Base-by-base conservation (phyloP, 441 rosid species). In the Raphanus hybrid region DNA sequence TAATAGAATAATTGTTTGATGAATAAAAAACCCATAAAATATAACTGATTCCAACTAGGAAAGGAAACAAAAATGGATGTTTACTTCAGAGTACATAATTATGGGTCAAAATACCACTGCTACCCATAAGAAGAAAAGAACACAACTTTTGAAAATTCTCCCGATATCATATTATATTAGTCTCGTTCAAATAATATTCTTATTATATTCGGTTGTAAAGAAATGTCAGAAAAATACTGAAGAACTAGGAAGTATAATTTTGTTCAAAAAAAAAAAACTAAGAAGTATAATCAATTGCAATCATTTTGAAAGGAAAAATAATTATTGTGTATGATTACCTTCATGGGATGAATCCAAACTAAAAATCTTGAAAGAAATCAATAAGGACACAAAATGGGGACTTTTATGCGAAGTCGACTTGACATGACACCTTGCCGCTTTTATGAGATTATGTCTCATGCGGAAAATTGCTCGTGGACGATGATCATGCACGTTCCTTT, bases 401-500 rank as follows among this genome's bases (percentile, higher is more conserved):
- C 57, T 52, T 52, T 52, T 52, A 52, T 20, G 20, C 8, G 62
- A 57, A 8, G 29, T 18, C 5, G 61, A 57, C 61, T 18, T 18
- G 11, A 8, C 12, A 18, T 16, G 11, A 8, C 12, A 18, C 62
- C 62, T 57, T 9, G 20, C 62, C 62, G 32, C 32, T 57, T 57
- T 57, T 57, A 57, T 57, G 62, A 57, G 62, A 20, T 57, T 18
- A 57, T 57, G 62, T 57, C 62, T 57, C n/a, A 57, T 57, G 6
- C 29, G 62, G 62, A 57, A 57, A 57, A 20, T 57, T 57, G n/a
- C 6, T 57, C n/a, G 62, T 57, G 62, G 62, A 52, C 45, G 57
- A 50, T 8, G 65, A 12, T 6, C 65, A 70, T 70, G 65, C 74
- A 70, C 74, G 74, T 58, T 58, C 55, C 54, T 58, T 37, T 12